These are phyloP conservation scores for Cercospora sesami DNA, from an alignment of 2,329 filamentous ascomycete species.

Conservation along the genomic window DNA sequence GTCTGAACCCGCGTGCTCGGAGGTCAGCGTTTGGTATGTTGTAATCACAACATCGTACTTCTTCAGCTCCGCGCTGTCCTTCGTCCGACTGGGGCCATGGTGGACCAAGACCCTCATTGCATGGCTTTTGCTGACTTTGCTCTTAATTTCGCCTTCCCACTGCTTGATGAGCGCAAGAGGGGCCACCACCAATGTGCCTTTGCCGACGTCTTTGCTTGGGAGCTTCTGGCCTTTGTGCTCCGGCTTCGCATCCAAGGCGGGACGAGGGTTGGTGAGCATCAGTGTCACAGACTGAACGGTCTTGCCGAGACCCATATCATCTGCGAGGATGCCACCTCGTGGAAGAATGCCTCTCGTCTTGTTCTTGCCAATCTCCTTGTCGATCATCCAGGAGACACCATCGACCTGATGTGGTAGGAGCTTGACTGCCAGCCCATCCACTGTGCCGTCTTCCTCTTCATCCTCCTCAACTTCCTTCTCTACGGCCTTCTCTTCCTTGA, in stretches of 20 bases:
- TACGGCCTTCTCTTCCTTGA: constrained; percentile 52
- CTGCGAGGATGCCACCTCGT: constrained; percentile 90
- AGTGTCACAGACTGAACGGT: constrained; percentile 91
- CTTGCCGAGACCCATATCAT: constrained; percentile 97
- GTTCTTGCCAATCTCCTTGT: constrained; percentile 85
- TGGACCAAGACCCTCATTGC: constrained; percentile 81
- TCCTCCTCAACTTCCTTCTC: constrained; percentile 43
- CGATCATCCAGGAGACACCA: constrained; percentile 91
- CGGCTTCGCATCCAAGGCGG: constrained; percentile 48
- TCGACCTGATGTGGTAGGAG: constrained; percentile 92
- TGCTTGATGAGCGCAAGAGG: constrained; percentile 93
- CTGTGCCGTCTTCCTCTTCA: constrained; percentile 59
- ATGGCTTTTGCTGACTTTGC: constrained; percentile 71
- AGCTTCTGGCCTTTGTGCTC: constrained; percentile 64
- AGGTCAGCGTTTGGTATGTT: constrained; percentile 92
- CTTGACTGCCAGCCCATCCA: constrained; percentile 83
- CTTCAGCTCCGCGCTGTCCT: constrained; percentile 72
- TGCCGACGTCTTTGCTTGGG: constrained; percentile 64
- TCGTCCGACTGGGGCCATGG: constrained; percentile 83
- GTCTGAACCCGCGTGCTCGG: constrained; percentile 74
- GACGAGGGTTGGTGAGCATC: constrained; percentile 76
- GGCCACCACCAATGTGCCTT: constrained; percentile 85
- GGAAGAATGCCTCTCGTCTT: constrained; percentile 74
- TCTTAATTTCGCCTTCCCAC: constrained; percentile 91
- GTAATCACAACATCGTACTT: constrained; percentile 94